Base-by-base conservation (phyloP, 768 basidiomycete genomes). In the Antrodiella citrinella region DNA sequence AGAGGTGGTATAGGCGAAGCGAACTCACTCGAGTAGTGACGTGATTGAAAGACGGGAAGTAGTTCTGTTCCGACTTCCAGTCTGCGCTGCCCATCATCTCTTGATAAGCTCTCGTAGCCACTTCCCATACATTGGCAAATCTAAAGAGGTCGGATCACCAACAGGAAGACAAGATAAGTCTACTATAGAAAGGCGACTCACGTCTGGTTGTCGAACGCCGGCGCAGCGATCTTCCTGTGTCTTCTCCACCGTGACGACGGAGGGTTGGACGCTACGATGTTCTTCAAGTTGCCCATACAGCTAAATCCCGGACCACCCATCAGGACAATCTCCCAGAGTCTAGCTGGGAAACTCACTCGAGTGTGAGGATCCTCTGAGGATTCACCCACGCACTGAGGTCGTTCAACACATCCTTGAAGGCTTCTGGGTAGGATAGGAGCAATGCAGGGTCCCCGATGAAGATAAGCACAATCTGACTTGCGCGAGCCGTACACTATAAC, bases 211-310 rank as follows among this genome's bases (percentile, higher is more conserved):
- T 50, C 47, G 35, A 56, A 56, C 7, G 48, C 52, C 20, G 55
- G 55, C 3, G 52, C 26, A n/a, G 55, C 46, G 24, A 54, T 52
- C 44, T 43, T 54, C 41, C 55, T 47, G 23, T 56, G 55, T 40
- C 39, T 47, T 41, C 50, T 50, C 55, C 55, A 56, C 13, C n/a
- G n/a, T n/a, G n/a, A n/a, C n/a, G 40, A 9, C 18, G 53, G 52
- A 4, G 43, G 44, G 19, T 54, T 49, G 20, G 38, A 25, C 9
- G 52, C 23, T 4, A 56, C 30, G 12, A 56, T 25, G 30, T 51
- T 54, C 2, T 21, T n/a, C n/a, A n/a, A n/a, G n/a, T n/a, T 4
- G 23, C 55, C 55, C 45, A 54, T 41, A 18, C 51, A 20, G 22
- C 49, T 54, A 24, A 7, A 35, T 41, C n/a, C n/a, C n/a, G n/a